Conservation (phyloP, 768 basidiomycete species). For the Peribolospora baueri region DNA sequence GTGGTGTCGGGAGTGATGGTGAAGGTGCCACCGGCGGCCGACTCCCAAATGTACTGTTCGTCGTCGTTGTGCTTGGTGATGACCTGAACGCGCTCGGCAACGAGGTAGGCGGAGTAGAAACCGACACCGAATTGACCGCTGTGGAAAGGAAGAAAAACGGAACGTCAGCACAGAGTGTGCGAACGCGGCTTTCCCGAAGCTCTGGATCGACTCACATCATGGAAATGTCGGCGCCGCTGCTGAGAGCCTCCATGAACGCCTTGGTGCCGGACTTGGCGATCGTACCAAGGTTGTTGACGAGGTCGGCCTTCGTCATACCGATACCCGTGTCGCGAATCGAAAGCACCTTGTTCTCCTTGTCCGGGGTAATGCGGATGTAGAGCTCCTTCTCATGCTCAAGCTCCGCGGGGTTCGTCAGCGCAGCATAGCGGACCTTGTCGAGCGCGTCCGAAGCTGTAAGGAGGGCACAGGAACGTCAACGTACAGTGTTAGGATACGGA, state of each 20-base stretch:
- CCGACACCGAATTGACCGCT: slow-evolving; percentile 75
- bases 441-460: slow-evolving; percentile 95
- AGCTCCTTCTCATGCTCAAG: slow-evolving; percentile 84
- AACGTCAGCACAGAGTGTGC: not conserved
- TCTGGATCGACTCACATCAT: slow-evolving; percentile 47
- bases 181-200: not conserved
- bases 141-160: no score
- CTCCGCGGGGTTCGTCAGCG: slow-evolving; percentile 70
- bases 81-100: slow-evolving; percentile 93
- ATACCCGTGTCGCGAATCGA: slow-evolving; percentile 85
- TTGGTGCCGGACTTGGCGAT: slow-evolving; percentile 31
- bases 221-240: slow-evolving; percentile 29
- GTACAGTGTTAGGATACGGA: not conserved
- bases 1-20: slow-evolving; percentile 84
- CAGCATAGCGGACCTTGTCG: slow-evolving; percentile 93
- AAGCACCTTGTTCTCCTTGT: slow-evolving; percentile 86
- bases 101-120: slow-evolving; percentile 99
- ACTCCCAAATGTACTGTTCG: slow-evolving; percentile 99
- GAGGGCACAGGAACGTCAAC: slow-evolving; percentile 18
- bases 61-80: slow-evolving; percentile 99
- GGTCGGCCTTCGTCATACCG: slow-evolving; percentile 99
- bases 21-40: slow-evolving; percentile 97
- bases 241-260: slow-evolving; percentile 98
- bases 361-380: slow-evolving; percentile 74
- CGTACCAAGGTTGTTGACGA: slow-evolving; percentile 68